Percentiles rank a stretch among this genome's conserved stretches.
Evolutionary conservation across 2,329 filamentous ascomycete genomes (phyloP).

Genomic region (Stachybotrys chartarum): DNA sequence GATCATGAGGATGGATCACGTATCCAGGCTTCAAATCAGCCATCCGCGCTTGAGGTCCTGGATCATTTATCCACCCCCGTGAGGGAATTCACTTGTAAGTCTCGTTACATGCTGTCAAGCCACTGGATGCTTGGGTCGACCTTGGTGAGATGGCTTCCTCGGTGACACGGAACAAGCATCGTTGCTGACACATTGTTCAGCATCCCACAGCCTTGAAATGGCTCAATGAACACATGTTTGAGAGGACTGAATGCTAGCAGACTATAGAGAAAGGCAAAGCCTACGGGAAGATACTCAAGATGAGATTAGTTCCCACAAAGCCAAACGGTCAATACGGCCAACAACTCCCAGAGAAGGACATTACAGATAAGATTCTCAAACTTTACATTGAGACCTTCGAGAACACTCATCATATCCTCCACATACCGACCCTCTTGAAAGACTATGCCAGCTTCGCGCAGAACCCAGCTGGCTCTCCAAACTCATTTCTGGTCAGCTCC

Average conservation of each 20-base stretch:
- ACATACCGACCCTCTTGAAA: constrained; percentile 30
- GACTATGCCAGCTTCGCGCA: constrained; percentile 19
- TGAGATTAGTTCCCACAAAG: background rate
- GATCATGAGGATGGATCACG: too few relatives aligned
- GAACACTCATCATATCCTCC: constrained; percentile 30
- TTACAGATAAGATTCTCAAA: constrained; percentile 24
- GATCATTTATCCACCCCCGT: background rate
- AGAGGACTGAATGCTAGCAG: background rate
- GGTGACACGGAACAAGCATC: background rate
- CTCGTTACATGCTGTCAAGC: background rate
- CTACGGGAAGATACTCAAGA: background rate
- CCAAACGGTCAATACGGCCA: background rate
- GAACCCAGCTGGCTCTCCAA: constrained; percentile 9
- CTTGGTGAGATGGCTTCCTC: background rate
- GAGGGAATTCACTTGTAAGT: background rate
- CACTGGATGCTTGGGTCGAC: background rate
- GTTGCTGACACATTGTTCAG: background rate
- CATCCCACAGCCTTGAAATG: background rate
- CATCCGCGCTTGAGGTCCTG: background rate
- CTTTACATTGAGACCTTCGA: constrained; percentile 34
- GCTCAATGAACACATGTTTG: background rate
- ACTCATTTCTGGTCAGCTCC: constrained; percentile 9
- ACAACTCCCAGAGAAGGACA: background rate
- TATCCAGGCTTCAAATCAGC: too few relatives aligned
- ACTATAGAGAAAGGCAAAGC: background rate